Evolutionary conservation across 1,284 basidiomycete species (phyloP), one percentile per base, ranked within the genome.

Genomic region (Porogramme epimiltina): DNA sequence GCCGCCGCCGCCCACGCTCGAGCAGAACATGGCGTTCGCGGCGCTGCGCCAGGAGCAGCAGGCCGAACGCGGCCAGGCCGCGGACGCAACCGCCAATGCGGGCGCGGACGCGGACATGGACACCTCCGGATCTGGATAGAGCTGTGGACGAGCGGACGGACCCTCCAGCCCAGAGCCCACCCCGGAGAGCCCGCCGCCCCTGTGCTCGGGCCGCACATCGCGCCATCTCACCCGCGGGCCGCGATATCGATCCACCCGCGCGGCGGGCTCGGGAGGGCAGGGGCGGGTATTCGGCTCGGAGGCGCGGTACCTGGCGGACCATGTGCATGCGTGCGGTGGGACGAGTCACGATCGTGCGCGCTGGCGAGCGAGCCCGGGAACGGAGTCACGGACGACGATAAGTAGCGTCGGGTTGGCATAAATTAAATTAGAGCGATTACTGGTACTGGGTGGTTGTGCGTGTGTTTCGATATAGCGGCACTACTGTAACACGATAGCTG

Each of bases 1-100:
- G 10, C 68, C 74, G 9, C 80, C 76, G 48, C 78, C 79, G 33
- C 83, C 87, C 2, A 90, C 88, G 13, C 73, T 90, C 42, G 88
- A 89, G 66, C 88, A 91, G 70, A 88, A 87, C 61, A 87, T 89
- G 84, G 89, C 87, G 5, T 91, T 89, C 58, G 86, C 84, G 34
- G 85, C 80, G 20, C 77, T 89, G 45, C 82, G 79, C 55, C 77
- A 73, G 49, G 73, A 75, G 47, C 54, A 52, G 23, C 9, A 31
- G 28, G 28, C 28, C 8, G 9, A 8, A 15, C 28, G 28, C 15
- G 28, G 28, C 15, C 28, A 15, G n/a, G n/a, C n/a, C n/a, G n/a
- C n/a, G n/a, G n/a, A n/a, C n/a, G n/a, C 28, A 31, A 13, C 28
- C 28, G 28, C 28, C 28, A 13, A n/a, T n/a, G 31, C 51, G 20